A percentile compares a stretch with the other conserved stretches of the same genome.
Evolutionary conservation across 345 rosid genomes (phyloP).

Genomic region (Corymbia maculata): DNA sequence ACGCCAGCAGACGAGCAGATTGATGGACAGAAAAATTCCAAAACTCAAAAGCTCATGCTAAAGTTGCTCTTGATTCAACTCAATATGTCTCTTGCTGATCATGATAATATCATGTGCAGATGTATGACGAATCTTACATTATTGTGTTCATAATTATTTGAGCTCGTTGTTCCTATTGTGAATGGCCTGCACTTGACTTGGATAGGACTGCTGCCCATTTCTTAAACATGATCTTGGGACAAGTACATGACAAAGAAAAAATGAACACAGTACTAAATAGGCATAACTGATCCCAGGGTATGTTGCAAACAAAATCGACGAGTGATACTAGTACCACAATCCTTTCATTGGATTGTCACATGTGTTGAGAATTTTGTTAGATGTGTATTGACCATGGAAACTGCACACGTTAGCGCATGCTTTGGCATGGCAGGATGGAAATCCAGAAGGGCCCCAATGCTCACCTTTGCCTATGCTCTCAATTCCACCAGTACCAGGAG

Average conservation of each 20-base stretch:
- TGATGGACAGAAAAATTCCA: background rate
- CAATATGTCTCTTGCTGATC: background rate
- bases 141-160: constrained; percentile 11
- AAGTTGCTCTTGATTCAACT: background rate
- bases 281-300: background rate
- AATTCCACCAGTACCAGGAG: constrained; percentile 55
- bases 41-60: background rate
- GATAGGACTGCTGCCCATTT: constrained; percentile 47
- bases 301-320: background rate
- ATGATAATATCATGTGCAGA: background rate
- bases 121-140: background rate
- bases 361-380: constrained; percentile 11
- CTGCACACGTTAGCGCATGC: constrained; percentile 28
- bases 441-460: constrained; percentile 54
- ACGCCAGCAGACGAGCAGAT: background rate
- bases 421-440: background rate
- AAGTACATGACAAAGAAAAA: constrained; percentile 28
- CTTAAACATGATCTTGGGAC: constrained; percentile 50
- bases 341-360: constrained; percentile 50
- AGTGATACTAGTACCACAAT: constrained; percentile 2
- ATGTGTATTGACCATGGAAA: constrained; percentile 22
- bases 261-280: background rate
- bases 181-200: constrained; percentile 17
- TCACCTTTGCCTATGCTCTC: constrained; percentile 57
- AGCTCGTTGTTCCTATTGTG: constrained; percentile 15